phyloP scores from a whole-genome alignment of 768 basidiomycete genomes.

The Pisolithus tinctorius region DNA sequence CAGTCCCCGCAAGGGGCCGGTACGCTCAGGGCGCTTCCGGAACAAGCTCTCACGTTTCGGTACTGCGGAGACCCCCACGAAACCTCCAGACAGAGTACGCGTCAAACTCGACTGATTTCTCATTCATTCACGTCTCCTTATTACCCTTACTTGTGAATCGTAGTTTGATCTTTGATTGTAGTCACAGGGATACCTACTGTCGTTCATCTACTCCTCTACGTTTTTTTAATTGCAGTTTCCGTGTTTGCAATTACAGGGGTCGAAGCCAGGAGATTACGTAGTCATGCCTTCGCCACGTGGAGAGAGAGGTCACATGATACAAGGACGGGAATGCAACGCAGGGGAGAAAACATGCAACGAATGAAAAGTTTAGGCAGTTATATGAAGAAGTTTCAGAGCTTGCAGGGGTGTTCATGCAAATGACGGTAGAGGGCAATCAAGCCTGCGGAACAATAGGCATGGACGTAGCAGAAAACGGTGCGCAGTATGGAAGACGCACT shows the following conservation, averaged over 20 bases:
- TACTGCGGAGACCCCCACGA: conserved; percentile 20
- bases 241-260: conserved; percentile 3
- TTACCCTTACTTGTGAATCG: conserved; percentile 23
- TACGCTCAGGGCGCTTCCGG: conserved; percentile 23
- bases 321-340: too few relatives aligned
- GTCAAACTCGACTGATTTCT: conserved; percentile 28
- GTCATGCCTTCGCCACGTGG: not conserved
- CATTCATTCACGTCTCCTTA: conserved; percentile 6
- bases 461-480: too few relatives aligned
- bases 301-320: not conserved
- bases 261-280: too few relatives aligned
- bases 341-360: not conserved
- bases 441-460: not conserved
- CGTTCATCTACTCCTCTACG: conserved; percentile 8
- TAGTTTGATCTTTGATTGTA: conserved; percentile 15
- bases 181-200: conserved; percentile 10
- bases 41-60: conserved; percentile 23
- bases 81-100: conserved; percentile 30
- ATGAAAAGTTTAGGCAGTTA: not conserved
- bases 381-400: not conserved
- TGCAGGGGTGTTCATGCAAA: not conserved
- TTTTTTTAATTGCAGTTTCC: not conserved
- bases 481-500: too few relatives aligned
- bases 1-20: conserved; percentile 17
- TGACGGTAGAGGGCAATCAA: not conserved